Evolutionary conservation across 2,329 filamentous ascomycete species (phyloP), one percentile per base, ranked within the genome.

Genomic region (Penicillium sp.): DNA sequence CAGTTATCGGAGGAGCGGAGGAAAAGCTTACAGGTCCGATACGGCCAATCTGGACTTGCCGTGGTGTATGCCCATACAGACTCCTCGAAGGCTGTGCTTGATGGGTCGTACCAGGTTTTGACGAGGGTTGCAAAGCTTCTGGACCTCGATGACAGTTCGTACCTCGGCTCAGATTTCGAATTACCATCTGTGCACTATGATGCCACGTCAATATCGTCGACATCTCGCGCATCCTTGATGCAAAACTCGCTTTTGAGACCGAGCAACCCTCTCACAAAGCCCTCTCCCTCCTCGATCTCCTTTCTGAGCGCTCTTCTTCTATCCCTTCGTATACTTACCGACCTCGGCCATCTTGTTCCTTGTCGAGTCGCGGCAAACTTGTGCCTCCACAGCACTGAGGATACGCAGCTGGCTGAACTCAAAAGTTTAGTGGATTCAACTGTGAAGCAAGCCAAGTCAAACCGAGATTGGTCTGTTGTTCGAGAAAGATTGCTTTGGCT

Each of bases 11-110:
- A 75, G 9, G 73, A 78, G 5, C 62, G 71, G 14, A 66, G 71
- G 46, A 62, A 64, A n/a, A 67, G 71, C 27, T 75, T 61, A 65
- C 76, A 61, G 51, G 65, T 34, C 25, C 69, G 76, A 41, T 84
- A 84, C 60, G 78, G 76, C 2, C 81, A 84, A 59, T 74, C 79
- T 22, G 80, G 77, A 6, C 73, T 85, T 54, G 79, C 81, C n/a
- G 72, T 77, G 37, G 72, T 83, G 30, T 84, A 84, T 62, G 71
- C 78, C 11, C 74, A 76, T 19, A 64, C 77, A 11, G 71, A 74
- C 14, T 70, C 72, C 36, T 75, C 71, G 13, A 56, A 64, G 36
- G 66, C 72, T 22, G 73, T 73, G 2, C 59, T 83, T 27, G 72
- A 75, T 8, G 75, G 63, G 10, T 69, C 78, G 8, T 75, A 78